A percentile compares a stretch with the other conserved stretches of the same genome.
Evolutionary conservation across 176 grass and related monocot genomes (phyloP).

Genomic region (Avena eriantha): DNA sequence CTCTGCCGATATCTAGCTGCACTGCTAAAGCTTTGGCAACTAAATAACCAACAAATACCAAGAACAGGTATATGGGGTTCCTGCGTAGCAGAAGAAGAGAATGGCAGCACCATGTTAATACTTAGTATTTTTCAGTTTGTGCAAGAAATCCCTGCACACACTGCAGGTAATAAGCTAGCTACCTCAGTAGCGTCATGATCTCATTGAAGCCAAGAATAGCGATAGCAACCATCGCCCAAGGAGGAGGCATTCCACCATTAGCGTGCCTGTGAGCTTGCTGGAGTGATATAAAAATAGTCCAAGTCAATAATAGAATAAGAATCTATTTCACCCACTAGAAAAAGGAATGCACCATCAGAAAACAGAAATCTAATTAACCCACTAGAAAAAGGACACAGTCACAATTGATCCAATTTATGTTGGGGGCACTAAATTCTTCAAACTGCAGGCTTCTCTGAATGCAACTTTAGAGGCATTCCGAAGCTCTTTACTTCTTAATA

Average conservation of each 20-base stretch:
- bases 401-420: slow-evolving; percentile 4
- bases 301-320: slow-evolving; percentile 34
- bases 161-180: slow-evolving; percentile 3
- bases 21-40: slow-evolving; percentile 68
- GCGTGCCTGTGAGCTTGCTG: slow-evolving; percentile 79
- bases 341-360: background rate
- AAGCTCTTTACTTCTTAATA: slow-evolving; percentile 6
- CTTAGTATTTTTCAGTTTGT: slow-evolving; percentile 6
- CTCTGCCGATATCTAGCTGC: slow-evolving; percentile 76
- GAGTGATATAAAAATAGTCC: slow-evolving; percentile 13
- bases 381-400: background rate
- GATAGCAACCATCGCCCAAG: slow-evolving; percentile 86
- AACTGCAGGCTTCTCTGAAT: slow-evolving; percentile 11
- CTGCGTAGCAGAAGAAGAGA: slow-evolving; percentile 54
- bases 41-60: slow-evolving; percentile 79
- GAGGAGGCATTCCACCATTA: slow-evolving; percentile 79
- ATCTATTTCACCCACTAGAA: slow-evolving; percentile 7
- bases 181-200: slow-evolving; percentile 70
- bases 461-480: background rate
- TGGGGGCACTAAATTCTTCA: background rate
- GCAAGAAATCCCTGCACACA: background rate
- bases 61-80: slow-evolving; percentile 83
- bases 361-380: background rate
- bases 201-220: slow-evolving; percentile 93
- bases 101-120: slow-evolving; percentile 30